A percentile compares a stretch with the other conserved stretches of the same genome.
These are phyloP conservation scores for Emmonsiellopsis sp. DNA, from an alignment of 2,329 filamentous ascomycete genomes.

Conservation along the genomic window DNA sequence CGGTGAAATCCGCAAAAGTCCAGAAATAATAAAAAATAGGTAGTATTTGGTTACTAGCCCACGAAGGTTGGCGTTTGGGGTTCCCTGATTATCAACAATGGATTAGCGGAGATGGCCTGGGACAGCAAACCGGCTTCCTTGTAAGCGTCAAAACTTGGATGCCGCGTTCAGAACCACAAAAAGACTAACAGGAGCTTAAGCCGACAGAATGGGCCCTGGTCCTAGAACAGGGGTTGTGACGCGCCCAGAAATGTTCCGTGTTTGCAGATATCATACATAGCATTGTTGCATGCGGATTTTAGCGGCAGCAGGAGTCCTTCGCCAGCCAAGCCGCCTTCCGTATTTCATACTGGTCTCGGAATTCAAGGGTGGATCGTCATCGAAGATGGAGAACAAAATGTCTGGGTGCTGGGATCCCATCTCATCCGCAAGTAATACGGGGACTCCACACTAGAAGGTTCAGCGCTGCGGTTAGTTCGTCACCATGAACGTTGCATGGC, in stretches of 20 bases:
- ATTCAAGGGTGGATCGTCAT: slow-evolving; percentile 1
- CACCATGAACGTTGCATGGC: background rate
- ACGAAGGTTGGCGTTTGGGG: slow-evolving; percentile 1
- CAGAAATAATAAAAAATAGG: background rate
- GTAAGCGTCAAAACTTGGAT: background rate
- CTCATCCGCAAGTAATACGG: slow-evolving; percentile 1
- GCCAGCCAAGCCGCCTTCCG: background rate
- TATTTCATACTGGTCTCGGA: slow-evolving; percentile 2
- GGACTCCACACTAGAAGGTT: background rate
- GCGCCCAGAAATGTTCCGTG: slow-evolving; percentile 1
- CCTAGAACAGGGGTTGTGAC: background rate
- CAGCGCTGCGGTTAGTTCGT: background rate
- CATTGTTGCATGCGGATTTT: slow-evolving; percentile 1
- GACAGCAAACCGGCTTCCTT: slow-evolving; percentile 1
- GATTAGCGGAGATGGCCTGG: background rate
- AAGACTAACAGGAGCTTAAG: background rate
- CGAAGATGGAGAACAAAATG: background rate
- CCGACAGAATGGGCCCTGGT: background rate
- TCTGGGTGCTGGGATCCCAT: background rate
- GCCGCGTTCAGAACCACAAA: background rate
- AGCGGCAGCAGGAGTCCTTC: background rate
- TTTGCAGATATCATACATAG: slow-evolving; percentile 1
- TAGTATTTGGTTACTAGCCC: background rate
- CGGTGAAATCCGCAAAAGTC: background rate
- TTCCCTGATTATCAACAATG: background rate